Percentiles rank a stretch among this genome's conserved stretches.
Evolutionary conservation across 441 rosid genomes (phyloP).

Genomic region (Macaranga tanarius): DNA sequence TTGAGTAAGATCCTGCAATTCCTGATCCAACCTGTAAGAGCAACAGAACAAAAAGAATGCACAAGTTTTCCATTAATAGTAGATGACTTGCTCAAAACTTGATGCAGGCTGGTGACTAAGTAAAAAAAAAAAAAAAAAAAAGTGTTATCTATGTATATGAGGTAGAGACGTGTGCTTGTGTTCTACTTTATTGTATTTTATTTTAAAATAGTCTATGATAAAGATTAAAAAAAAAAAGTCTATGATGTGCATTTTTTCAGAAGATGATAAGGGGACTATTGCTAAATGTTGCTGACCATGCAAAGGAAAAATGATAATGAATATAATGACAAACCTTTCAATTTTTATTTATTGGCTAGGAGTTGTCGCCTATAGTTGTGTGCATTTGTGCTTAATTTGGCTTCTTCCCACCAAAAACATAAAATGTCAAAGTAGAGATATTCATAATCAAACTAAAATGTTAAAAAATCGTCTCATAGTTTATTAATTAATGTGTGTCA

Average conservation of each 20-base stretch:
- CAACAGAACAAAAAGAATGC: background rate
- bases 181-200: too few species aligned
- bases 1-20: conserved; percentile 4
- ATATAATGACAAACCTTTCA: background rate
- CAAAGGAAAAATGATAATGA: background rate
- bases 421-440: background rate
- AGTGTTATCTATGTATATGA: too few species aligned
- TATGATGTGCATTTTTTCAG: too few species aligned
- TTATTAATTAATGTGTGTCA: too few species aligned
- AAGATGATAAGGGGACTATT: background rate
- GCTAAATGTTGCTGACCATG: background rate
- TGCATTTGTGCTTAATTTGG: background rate
- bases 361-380: too few species aligned
- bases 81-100: too few species aligned
- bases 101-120: too few species aligned
- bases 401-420: background rate
- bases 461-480: too few species aligned
- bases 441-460: background rate
- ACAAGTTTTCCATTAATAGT: background rate
- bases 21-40: background rate
- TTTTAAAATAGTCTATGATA: too few species aligned
- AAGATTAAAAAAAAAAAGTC: too few species aligned
- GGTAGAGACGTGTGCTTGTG: too few species aligned
- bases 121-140: too few species aligned
- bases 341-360: background rate